phyloP scores from a whole-genome alignment of 805 yeast genomes.

The Yarrowia phangngaensis region DNA sequence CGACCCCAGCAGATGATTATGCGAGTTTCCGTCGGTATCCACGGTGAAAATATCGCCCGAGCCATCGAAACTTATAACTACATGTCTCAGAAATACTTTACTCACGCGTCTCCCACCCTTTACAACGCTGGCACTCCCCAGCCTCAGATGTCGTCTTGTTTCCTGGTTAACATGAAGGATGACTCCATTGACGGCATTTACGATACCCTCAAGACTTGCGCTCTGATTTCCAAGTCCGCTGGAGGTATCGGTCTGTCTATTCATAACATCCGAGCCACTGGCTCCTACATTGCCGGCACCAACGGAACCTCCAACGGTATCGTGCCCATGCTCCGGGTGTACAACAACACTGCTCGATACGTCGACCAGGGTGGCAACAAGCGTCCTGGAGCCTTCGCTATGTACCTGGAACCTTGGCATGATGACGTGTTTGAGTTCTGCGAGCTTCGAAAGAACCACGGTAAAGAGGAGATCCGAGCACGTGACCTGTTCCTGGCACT shows the following conservation, averaged over 20 bases:
- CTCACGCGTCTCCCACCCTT: conserved; percentile 93
- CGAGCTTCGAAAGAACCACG: conserved; percentile 87
- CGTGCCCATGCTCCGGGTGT: conserved; percentile 94
- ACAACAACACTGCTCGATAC: conserved; percentile 91
- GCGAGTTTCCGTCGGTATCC: conserved; percentile 92
- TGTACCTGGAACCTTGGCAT: conserved; percentile 97
- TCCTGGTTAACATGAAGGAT: conserved; percentile 83
- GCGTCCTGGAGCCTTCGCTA: conserved; percentile 95
- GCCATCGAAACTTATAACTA: conserved; percentile 79
- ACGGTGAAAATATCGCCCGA: conserved; percentile 58
- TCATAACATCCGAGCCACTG: conserved; percentile 80
- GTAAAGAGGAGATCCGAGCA: conserved; percentile 90
- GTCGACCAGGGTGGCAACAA: conserved; percentile 99
- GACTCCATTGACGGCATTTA: conserved; percentile 96
- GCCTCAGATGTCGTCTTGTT: conserved; percentile 87
- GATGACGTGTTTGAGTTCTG: conserved; percentile 82
- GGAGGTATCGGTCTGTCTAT: conserved; percentile 94
- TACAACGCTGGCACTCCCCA: conserved; percentile 89
- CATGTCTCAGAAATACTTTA: conserved; percentile 83
- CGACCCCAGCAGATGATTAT: conserved; percentile 87
- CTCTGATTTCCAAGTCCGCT: conserved; percentile 87
- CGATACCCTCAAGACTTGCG: conserved; percentile 81
- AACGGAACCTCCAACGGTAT: conserved; percentile 90
- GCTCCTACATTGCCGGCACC: conserved; percentile 85
- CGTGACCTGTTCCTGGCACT: conserved; percentile 89